A percentile compares a stretch with the other conserved stretches of the same genome.
phyloP scores from a whole-genome alignment of 1,284 basidiomycete genomes.

The Trametes pubescens region DNA sequence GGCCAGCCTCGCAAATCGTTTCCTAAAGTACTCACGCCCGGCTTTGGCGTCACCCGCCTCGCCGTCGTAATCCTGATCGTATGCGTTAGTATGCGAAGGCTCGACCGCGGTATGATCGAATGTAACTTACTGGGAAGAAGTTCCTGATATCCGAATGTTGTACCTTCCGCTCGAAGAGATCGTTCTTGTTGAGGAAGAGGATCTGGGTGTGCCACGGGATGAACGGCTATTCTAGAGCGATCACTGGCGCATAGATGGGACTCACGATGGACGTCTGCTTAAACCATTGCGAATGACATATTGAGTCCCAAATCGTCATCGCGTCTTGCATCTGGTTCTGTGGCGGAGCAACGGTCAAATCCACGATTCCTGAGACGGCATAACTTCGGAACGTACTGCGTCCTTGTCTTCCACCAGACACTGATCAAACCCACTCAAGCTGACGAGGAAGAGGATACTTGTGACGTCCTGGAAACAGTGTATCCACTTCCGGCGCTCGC shows the following conservation, averaged over 20 bases:
- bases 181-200: slow-evolving; percentile 91
- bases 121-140: slow-evolving; percentile 78
- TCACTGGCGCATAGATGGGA: slow-evolving; percentile 13
- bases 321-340: slow-evolving; percentile 98
- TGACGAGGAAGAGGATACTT: slow-evolving; percentile 88
- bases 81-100: slow-evolving; percentile 12
- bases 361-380: not conserved
- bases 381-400: slow-evolving; percentile 62
- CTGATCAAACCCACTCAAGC: slow-evolving; percentile 90
- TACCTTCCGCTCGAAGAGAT: slow-evolving; percentile 89
- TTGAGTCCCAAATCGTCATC: slow-evolving; percentile 95
- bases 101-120: not conserved
- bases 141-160: slow-evolving; percentile 82
- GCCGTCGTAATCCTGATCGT: slow-evolving; percentile 76
- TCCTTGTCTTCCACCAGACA: slow-evolving; percentile 94
- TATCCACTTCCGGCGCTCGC: slow-evolving; percentile 90
- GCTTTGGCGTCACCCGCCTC: slow-evolving; percentile 71
- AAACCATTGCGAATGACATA: slow-evolving; percentile 95
- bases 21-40: slow-evolving; percentile 92
- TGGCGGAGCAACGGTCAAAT: not conserved
- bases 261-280: slow-evolving; percentile 87
- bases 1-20: slow-evolving; percentile 83
- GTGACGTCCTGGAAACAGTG: slow-evolving; percentile 89
- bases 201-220: slow-evolving; percentile 59
- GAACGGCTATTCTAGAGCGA: not conserved